phyloP scores from a whole-genome alignment of 1,284 basidiomycete species.

The Trametes hirsuta region DNA sequence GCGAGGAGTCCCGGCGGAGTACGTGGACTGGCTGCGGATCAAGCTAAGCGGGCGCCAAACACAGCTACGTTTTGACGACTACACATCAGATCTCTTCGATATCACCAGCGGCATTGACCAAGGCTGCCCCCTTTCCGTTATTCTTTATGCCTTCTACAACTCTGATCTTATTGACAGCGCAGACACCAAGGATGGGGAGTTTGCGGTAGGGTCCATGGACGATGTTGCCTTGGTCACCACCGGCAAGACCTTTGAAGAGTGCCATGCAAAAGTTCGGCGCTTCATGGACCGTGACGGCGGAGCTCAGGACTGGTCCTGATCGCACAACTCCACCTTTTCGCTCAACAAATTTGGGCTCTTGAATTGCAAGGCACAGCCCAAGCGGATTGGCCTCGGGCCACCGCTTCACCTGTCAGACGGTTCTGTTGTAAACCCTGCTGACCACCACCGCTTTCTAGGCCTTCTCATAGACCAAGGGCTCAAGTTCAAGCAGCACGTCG shows the following conservation, averaged over 20 bases:
- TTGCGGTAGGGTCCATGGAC: conserved; percentile 35
- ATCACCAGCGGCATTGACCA: conserved; percentile 39
- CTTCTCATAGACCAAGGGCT: conserved; percentile 40
- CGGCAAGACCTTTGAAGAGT: conserved; percentile 17
- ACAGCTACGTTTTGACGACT: conserved; percentile 36
- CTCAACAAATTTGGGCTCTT: conserved; percentile 31
- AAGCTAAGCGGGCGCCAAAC: conserved; percentile 31
- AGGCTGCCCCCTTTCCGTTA: conserved; percentile 38
- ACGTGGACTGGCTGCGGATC: conserved; percentile 28
- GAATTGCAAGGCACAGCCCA: conserved; percentile 5
- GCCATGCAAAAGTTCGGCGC: conserved; percentile 18
- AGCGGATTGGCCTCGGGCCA: conserved; percentile 10
- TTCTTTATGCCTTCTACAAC: conserved; percentile 40
- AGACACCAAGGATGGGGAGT: conserved; percentile 13
- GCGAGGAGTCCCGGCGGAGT: conserved; percentile 32
- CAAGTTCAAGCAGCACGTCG: conserved; percentile 35
- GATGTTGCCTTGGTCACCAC: conserved; percentile 26
- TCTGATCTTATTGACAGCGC: conserved; percentile 29
- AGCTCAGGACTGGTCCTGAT: conserved; percentile 26
- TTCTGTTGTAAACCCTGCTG: conserved; percentile 14
- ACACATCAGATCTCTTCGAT: conserved; percentile 23
- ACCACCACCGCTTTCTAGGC: conserved; percentile 37
- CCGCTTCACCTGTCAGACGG: conserved; percentile 3
- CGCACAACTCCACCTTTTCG: conserved; percentile 31
- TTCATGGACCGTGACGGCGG: conserved; percentile 29